Base-by-base conservation (phyloP, 257 asterid genomes). In the Solanum medicagineum region DNA sequence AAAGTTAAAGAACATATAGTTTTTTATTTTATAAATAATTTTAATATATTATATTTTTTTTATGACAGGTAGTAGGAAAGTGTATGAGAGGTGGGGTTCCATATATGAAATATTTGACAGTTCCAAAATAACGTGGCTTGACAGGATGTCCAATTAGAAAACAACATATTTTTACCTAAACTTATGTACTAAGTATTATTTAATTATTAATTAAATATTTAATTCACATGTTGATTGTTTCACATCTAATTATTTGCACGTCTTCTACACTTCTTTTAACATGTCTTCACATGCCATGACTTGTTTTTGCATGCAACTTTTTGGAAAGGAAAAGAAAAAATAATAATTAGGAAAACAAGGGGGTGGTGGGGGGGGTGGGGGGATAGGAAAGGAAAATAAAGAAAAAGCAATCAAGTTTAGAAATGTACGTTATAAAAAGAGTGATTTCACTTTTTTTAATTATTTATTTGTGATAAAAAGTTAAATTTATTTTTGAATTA, bases 111-210 rank as follows among this genome's bases (percentile, higher is more conserved):
- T 2, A 36, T 32, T 32, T 66, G 24, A 36, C 26, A 10, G 5
- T 26, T 15, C 9, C 10, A 51, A 53, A 11, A 26, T 53, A 88
- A 88, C 90, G 87, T 81, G 89, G 51, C 26, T 19, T 84, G 90
- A 88, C 88, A 88, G 85, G 63, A 84, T 54, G 16, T 10, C 47
- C 73, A 24, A 16, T 56, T 19, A 62, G 57, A 82, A 80, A 77
- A 77, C 83, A 77, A 51, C 83, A 29, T 45, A 77, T 53, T 26
- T 14, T 70, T 20, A 53, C 24, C 16, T 1, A n/a, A 6, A 79
- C 20, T 66, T 66, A 66, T 20, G 36, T 66, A 66, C 4, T 26
- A 65, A 65, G 20, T 29, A 54, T 80, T 79, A 24, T 70, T 70
- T 40, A 70, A 40, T 70, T 70, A 15, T 80, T 79, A 24, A 40